These are phyloP conservation scores for Pilaira anomala DNA, from an alignment of 192 early-diverging fungal genomes.

Conservation along the genomic window DNA sequence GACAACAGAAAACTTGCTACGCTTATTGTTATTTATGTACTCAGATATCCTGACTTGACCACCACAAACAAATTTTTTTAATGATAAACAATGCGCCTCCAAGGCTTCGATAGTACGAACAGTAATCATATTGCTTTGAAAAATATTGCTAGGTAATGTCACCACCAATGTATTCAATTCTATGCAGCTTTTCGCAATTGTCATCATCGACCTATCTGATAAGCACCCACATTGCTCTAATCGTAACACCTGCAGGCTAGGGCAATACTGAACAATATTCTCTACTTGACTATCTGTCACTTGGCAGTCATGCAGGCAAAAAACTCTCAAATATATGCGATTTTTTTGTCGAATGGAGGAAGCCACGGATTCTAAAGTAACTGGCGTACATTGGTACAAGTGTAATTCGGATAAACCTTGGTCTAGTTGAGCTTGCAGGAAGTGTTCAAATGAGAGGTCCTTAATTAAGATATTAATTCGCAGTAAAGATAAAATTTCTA, in stretches of 20 bases:
- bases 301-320: constrained; percentile 1
- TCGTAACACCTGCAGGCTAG: not conserved
- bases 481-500: not conserved
- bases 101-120: not conserved
- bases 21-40: not conserved
- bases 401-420: not conserved
- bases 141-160: constrained; percentile 7
- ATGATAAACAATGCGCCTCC: not conserved
- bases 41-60: constrained; percentile 8
- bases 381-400: not conserved
- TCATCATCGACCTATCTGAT: not conserved
- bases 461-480: not conserved
- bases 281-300: not conserved
- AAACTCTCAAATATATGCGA: not conserved
- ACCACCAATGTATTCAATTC: not conserved
- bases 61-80: not conserved
- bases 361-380: not conserved
- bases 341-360: not conserved
- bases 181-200: not conserved
- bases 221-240: not conserved
- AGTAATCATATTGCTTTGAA: constrained; percentile 9
- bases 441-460: not conserved
- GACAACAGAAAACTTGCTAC: not conserved
- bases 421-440: not conserved
- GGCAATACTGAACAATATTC: not conserved